Evolutionary conservation across 306 rosid genomes (phyloP).

Genomic region (Quercus engelmannii): DNA sequence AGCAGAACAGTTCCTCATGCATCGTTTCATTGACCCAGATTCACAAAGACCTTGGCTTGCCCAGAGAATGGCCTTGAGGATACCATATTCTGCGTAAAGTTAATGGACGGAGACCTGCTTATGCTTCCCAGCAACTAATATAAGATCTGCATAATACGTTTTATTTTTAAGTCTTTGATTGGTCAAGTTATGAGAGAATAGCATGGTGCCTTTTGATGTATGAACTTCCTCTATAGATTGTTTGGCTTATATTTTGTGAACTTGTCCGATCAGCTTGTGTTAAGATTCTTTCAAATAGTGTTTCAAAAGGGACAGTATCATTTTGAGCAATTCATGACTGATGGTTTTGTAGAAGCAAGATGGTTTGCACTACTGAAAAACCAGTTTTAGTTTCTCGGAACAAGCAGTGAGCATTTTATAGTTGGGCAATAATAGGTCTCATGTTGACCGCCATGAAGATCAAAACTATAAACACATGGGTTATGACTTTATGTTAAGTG

Average conservation of each 20-base stretch:
- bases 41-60: constrained; percentile 74
- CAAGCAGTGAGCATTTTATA: no score
- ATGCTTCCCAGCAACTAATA: constrained; percentile 6
- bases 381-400: no score
- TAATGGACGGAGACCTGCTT: background rate
- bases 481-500: no score
- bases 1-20: constrained; percentile 66
- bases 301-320: background rate
- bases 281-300: background rate
- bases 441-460: no score
- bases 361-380: background rate
- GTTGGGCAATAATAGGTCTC: no score
- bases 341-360: background rate
- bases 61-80: constrained; percentile 66
- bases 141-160: constrained; percentile 3
- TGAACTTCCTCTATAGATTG: background rate
- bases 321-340: background rate
- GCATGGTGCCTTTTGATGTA: background rate
- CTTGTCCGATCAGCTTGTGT: background rate
- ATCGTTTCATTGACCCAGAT: constrained; percentile 68
- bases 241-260: background rate
- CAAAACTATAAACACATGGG: no score
- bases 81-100: constrained; percentile 67
- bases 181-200: constrained; percentile 13
- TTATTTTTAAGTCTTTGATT: background rate